Evolutionary conservation across 176 grass and related monocot species (phyloP), one percentile per base, ranked within the genome.

Genomic region (Carex parvula): DNA sequence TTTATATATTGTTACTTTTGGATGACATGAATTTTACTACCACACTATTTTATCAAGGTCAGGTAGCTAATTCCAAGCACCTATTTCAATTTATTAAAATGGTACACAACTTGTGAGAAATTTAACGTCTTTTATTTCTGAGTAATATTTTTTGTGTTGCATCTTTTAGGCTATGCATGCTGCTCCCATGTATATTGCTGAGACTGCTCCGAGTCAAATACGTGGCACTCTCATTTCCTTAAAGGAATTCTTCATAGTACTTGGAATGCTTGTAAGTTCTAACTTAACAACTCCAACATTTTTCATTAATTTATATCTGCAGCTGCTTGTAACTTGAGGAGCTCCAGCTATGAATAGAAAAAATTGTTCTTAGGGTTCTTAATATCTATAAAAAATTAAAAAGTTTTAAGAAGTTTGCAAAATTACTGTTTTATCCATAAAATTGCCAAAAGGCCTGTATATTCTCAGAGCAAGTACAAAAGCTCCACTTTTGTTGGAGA

Each of bases 121-220:
- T 76, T 60, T 62, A 14, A 63, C 24, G 4, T 17, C 12, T 81
- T 81, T 10, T 46, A 37, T 64, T 84, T 84, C 69, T 58, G 66
- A 50, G 22, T 21, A 61, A 17, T 16, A 6, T 8, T 64, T 16
- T 16, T 32, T 65, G 73, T 60, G 86, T 16, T 65, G 7, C 58
- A 68, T 80, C 86, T 15, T 15, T 87, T 87, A 98, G 95, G 95
- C 95, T 65, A 98, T 98, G 95, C 95, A 98, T 39, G 92, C 95
- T 87, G 92, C 95, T 86, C 95, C 95, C 33, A 98, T 95, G 91
- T 98, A 98, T 86, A 98, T 98, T 90, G 95, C 95, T 39, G 95
- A 95, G 80, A 98, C 95, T 50, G 85, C 92, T 87, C 86, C 95
- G 24, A 98, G 84, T 86, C 91, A 90, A 57, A 98, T 93, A 82